Evolutionary conservation across 495 filamentous ascomycete species (phyloP).

Genomic region (Clohesyomyces aquaticus): DNA sequence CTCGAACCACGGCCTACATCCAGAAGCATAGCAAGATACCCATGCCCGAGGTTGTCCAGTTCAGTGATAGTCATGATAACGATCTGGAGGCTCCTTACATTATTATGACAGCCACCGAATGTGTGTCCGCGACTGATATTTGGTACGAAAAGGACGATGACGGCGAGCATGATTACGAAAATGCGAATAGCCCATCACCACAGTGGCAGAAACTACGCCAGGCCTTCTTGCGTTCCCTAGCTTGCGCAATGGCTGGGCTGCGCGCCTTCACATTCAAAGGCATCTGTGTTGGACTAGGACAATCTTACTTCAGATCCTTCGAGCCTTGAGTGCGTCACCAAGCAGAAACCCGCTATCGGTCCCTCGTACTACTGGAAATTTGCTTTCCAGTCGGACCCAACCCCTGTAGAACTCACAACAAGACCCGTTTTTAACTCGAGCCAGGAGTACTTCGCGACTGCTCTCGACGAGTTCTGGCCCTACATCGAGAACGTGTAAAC

Average conservation of each 20-base stretch:
- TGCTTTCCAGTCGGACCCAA: too few relatives aligned
- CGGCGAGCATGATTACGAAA: not conserved
- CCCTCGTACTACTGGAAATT: too few relatives aligned
- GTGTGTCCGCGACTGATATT: conserved; percentile 18
- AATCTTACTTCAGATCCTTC: not conserved
- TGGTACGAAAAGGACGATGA: conserved; percentile 44
- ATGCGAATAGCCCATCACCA: not conserved
- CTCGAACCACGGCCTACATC: conserved; percentile 7
- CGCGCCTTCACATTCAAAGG: not conserved
- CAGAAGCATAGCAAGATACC: conserved; percentile 35
- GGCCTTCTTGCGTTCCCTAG: conserved; percentile 5
- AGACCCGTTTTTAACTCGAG: too few relatives aligned
- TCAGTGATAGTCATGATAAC: conserved; percentile 12
- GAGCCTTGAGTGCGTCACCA: too few relatives aligned
- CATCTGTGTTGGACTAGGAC: not conserved
- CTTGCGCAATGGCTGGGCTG: not conserved
- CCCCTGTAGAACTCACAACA: too few relatives aligned
- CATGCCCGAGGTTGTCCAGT: conserved; percentile 28
- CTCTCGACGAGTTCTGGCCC: too few relatives aligned
- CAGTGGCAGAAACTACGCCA: not conserved
- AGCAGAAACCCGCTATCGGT: too few relatives aligned
- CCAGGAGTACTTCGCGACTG: too few relatives aligned
- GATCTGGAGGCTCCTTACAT: conserved; percentile 28
- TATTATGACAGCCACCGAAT: conserved; percentile 25
- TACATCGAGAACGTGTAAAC: too few relatives aligned